Percentiles rank a stretch among this genome's conserved stretches.
Conservation (phyloP, 1,284 basidiomycete genomes). For the Microbotryomycetes sp. region DNA sequence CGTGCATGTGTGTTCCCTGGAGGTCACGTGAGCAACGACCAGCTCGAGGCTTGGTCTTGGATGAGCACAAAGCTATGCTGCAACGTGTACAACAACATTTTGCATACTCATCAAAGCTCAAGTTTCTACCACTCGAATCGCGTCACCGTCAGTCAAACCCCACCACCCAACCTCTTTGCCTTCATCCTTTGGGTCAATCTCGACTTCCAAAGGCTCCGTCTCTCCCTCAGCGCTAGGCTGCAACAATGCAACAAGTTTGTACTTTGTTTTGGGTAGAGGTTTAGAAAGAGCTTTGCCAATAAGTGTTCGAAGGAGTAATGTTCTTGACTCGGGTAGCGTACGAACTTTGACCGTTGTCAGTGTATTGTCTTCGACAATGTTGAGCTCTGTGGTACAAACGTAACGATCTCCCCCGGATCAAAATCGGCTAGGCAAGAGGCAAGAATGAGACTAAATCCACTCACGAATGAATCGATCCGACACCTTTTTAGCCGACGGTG, state of each 20-base stretch:
- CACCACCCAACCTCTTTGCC: constrained; percentile 26
- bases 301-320: constrained; percentile 24
- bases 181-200: constrained; percentile 20
- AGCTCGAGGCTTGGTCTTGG: too few species aligned
- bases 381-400: too few species aligned
- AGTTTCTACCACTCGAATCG: constrained; percentile 5
- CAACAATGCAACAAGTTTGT: constrained; percentile 11
- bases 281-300: constrained; percentile 4
- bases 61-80: too few species aligned
- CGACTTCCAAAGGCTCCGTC: not conserved
- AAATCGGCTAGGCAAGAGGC: too few species aligned
- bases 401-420: too few species aligned
- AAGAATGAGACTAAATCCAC: too few species aligned
- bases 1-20: too few species aligned
- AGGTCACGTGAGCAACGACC: too few species aligned
- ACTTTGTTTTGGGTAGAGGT: constrained; percentile 21
- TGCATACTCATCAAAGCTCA: too few species aligned
- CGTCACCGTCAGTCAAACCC: constrained; percentile 25
- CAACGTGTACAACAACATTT: too few species aligned
- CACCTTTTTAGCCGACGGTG: too few species aligned
- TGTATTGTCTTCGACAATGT: not conserved
- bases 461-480: too few species aligned
- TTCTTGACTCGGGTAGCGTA: constrained; percentile 20
- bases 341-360: not conserved
- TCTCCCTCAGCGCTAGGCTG: not conserved